Base-by-base conservation (phyloP, 1,284 basidiomycete genomes). In the Marasmius oreades region DNA sequence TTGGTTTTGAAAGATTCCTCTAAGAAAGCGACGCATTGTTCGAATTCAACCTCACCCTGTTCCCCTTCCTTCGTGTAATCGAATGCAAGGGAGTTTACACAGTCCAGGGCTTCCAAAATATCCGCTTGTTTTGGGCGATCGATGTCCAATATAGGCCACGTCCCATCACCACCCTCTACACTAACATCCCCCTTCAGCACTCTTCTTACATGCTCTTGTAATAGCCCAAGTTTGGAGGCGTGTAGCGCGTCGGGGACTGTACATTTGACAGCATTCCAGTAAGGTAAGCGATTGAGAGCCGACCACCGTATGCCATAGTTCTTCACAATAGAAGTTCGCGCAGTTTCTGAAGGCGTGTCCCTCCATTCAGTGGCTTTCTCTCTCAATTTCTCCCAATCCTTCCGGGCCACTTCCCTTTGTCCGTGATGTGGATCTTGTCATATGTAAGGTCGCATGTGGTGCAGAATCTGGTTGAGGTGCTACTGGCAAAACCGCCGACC, bases 191-290 rank as follows among this genome's bases (percentile, higher is more conserved):
- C 66, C 2, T 67, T 61, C 59, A 69, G 70, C 5, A 71, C 52
- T 0, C 58, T 44, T 3, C 64, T 58, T 44, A 60, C 60, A 50
- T 74, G 72, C 44, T 63, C 59, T 18, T 66, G 62, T 8, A 70
- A 52, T 6, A 66, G 36, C 16, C 67, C 66, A 0, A 73, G 65
- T 39, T 66, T 69, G 0, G 68, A 57, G 5, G 63, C 63, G 54
- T 76, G 73, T 72, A 76, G 48, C 62, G 72, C n/a, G n/a, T n/a
- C n/a, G n/a, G n/a, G n/a, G n/a, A n/a, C n/a, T n/a, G n/a, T n/a
- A n/a, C n/a, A n/a, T 2, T 47, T 34, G 22, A 66, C 56, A 0
- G 73, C 69, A 53, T 74, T 60, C 72, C 73, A 77, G 53, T 75
- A 76, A 0, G 65, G 63, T 7, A 74, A 20, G 12, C 43, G 12